These are phyloP conservation scores for Fraxinus dipetala DNA, from an alignment of 305 asterid species.

Conservation along the genomic window DNA sequence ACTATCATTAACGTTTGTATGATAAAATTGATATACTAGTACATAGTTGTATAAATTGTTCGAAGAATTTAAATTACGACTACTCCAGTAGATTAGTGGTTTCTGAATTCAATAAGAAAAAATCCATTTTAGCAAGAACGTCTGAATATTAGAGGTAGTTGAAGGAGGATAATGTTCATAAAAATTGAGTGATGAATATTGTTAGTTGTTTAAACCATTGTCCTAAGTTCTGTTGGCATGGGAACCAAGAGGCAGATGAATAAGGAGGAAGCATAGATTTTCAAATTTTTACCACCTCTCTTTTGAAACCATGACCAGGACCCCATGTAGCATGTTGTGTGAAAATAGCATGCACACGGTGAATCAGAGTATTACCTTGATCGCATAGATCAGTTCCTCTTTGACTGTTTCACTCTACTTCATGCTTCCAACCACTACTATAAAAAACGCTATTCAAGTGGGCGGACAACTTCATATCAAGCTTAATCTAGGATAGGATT, in stretches of 20 bases:
- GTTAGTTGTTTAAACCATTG: not conserved
- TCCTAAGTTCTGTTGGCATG: not conserved
- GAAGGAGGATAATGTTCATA: not conserved
- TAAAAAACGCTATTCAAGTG: not conserved
- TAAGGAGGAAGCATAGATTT: not conserved
- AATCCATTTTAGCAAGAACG: not conserved
- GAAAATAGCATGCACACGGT: not conserved
- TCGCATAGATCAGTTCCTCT: not conserved
- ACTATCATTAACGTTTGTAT: not conserved
- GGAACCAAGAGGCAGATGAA: not conserved
- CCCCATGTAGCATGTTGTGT: not conserved
- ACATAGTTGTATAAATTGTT: not conserved
- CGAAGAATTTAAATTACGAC: not conserved
- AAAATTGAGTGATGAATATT: not conserved
- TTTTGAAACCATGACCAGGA: not conserved
- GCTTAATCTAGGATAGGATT: not conserved
- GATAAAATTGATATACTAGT: not conserved
- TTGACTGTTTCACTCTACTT: not conserved
- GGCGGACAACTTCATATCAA: not conserved
- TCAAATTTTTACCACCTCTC: not conserved
- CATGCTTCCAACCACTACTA: not conserved
- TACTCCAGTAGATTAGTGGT: not conserved
- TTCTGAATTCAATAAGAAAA: not conserved
- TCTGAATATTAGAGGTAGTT: too few species aligned
- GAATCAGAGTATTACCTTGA: not conserved